Conservation (phyloP, 306 rosid genomes). For the Canavalia ensiformis region DNA sequence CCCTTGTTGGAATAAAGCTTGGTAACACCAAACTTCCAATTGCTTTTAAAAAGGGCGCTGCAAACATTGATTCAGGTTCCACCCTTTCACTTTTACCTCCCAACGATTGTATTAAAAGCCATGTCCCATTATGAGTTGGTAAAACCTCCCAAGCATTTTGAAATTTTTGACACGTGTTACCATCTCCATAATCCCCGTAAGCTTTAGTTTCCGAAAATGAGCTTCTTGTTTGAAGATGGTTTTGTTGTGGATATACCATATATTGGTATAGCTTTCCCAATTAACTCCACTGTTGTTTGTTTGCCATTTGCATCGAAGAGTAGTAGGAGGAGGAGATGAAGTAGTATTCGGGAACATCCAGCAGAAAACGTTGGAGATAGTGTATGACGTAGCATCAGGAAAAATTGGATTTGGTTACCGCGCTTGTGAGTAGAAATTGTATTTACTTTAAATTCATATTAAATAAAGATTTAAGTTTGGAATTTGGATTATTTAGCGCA, state of each 20-base stretch:
- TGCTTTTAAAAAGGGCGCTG: background rate
- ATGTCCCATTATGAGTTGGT: background rate
- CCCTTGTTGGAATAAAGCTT: background rate
- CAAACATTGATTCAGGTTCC: constrained; percentile 19
- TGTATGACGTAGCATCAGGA: constrained; percentile 10
- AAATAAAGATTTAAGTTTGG: too few relatives aligned
- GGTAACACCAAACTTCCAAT: constrained; percentile 1
- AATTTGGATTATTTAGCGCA: too few relatives aligned
- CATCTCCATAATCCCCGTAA: background rate
- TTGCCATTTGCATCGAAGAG: background rate
- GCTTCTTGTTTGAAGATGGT: constrained; percentile 7
- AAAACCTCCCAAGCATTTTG: background rate
- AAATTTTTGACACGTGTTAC: background rate
- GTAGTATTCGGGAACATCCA: background rate
- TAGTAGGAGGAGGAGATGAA: background rate
- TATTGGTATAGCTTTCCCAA: background rate
- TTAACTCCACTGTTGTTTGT: constrained; percentile 15
- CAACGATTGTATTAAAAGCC: constrained; percentile 4
- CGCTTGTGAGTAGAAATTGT: background rate
- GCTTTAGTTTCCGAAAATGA: background rate
- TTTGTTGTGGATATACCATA: background rate
- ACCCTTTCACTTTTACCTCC: background rate
- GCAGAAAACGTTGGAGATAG: constrained; percentile 17
- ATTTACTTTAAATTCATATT: too few relatives aligned
- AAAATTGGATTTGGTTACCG: constrained; percentile 12